Percentiles rank a stretch among this genome's conserved stretches.
These are phyloP conservation scores for Naegleria lovaniensis DNA, from an alignment of 208 protist genomes.

Conservation along the genomic window DNA sequence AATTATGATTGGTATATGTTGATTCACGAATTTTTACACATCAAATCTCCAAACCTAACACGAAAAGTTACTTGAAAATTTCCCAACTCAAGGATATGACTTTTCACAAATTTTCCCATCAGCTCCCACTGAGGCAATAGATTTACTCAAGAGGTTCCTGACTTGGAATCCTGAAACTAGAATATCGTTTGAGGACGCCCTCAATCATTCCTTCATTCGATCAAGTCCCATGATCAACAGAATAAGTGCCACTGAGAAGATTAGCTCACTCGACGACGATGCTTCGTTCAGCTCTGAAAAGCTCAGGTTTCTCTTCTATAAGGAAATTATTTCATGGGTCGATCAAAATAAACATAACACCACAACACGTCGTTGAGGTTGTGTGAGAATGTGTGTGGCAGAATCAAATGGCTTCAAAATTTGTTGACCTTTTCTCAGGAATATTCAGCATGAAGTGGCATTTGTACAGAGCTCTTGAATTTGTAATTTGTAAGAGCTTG, in stretches of 20 bases:
- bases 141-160: slow-evolving; percentile 82
- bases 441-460: no score
- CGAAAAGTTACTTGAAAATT: slow-evolving; percentile 57
- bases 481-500: no score
- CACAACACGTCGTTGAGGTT: no score
- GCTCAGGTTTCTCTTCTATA: background rate
- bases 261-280: background rate
- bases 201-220: slow-evolving; percentile 81
- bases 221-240: background rate
- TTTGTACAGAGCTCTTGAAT: no score
- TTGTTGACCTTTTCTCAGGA: no score
- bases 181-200: slow-evolving; percentile 77
- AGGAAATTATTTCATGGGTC: background rate
- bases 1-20: no score
- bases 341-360: background rate
- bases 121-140: slow-evolving; percentile 78
- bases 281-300: background rate
- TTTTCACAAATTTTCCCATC: slow-evolving; percentile 55
- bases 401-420: no score
- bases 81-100: slow-evolving; percentile 34
- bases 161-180: slow-evolving; percentile 90
- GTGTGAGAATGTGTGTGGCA: no score
- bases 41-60: no score
- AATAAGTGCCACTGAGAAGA: background rate
- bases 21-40: no score